These are phyloP conservation scores for Myrica gale DNA, from an alignment of 306 rosid species.

Conservation along the genomic window DNA sequence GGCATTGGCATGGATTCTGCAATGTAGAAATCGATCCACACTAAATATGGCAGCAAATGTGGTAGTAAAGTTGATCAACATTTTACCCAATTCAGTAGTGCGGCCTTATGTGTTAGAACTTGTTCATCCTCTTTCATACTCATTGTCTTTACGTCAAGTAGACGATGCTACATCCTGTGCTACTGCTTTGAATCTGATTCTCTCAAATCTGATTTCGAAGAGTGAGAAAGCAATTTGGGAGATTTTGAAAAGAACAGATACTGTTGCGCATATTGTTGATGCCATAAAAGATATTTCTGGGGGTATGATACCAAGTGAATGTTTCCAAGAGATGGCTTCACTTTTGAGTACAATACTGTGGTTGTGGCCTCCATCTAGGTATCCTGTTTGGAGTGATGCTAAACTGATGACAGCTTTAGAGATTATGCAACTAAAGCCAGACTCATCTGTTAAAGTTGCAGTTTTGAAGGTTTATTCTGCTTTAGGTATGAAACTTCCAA, in stretches of 20 bases:
- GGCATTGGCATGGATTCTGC: conserved; percentile 77
- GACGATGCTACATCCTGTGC: conserved; percentile 58
- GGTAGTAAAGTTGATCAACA: conserved; percentile 51
- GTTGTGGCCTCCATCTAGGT: conserved; percentile 73
- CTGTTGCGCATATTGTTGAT: conserved; percentile 39
- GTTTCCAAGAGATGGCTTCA: conserved; percentile 58
- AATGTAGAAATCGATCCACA: conserved; percentile 41
- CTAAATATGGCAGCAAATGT: conserved; percentile 57
- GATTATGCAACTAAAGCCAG: conserved; percentile 38
- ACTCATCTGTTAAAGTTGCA: conserved; percentile 39
- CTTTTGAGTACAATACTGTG: conserved; percentile 69
- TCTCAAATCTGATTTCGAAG: conserved; percentile 53
- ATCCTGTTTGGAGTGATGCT: conserved; percentile 57
- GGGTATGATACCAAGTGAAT: conserved; percentile 41
- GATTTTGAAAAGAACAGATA: conserved; percentile 46
- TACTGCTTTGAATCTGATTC: conserved; percentile 54
- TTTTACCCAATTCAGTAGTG: conserved; percentile 49
- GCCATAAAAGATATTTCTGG: conserved; percentile 39
- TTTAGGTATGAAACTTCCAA: conserved; percentile 54
- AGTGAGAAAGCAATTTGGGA: conserved; percentile 60
- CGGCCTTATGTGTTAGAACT: conserved; percentile 59
- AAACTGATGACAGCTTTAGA: conserved; percentile 50
- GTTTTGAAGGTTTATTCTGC: conserved; percentile 75
- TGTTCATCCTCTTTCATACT: conserved; percentile 56
- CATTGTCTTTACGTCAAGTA: conserved; percentile 50